Conservation (phyloP, 2,329 filamentous ascomycete species). For the Hypoxylon sp. region DNA sequence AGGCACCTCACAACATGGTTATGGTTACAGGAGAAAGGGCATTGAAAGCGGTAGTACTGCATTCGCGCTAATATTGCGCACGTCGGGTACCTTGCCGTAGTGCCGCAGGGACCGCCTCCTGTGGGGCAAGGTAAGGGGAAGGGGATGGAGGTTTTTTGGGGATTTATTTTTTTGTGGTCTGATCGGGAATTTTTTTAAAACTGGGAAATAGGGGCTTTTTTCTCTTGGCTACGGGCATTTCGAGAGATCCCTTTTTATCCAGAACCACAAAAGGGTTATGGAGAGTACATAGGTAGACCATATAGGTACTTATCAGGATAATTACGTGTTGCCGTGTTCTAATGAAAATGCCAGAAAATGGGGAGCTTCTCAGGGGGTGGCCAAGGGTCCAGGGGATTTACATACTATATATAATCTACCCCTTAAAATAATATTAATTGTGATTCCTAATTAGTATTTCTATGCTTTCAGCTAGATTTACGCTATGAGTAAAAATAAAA, state of each 20-base stretch:
- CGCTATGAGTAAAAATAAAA: too few relatives aligned
- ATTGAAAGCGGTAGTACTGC: constrained; percentile 34
- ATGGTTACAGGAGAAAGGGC: constrained; percentile 3
- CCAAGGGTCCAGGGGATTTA: neutral
- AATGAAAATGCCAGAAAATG: neutral
- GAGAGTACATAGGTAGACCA: neutral
- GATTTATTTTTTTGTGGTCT: constrained; percentile 22
- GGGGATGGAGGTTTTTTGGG: constrained; percentile 9
- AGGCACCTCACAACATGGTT: too few relatives aligned
- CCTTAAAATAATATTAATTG: too few relatives aligned
- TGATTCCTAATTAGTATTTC: too few relatives aligned
- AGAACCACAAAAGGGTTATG: constrained; percentile 2
- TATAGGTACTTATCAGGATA: neutral
- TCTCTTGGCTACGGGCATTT: constrained; percentile 40
- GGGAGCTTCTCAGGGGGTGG: neutral
- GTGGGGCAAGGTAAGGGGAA: constrained; percentile 28
- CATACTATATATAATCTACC: too few relatives aligned
- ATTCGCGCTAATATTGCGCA: constrained; percentile 43
- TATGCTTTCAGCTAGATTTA: too few relatives aligned
- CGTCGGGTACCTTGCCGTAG: constrained; percentile 48
- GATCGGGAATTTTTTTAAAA: constrained; percentile 37
- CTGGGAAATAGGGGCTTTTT: constrained; percentile 37
- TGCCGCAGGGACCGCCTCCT: constrained; percentile 37
- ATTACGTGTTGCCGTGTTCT: too few relatives aligned
- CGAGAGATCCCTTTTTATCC: constrained; percentile 3